Base-by-base conservation (phyloP, 2,329 filamentous ascomycete species). In the Drechslerella stenobrocha region DNA sequence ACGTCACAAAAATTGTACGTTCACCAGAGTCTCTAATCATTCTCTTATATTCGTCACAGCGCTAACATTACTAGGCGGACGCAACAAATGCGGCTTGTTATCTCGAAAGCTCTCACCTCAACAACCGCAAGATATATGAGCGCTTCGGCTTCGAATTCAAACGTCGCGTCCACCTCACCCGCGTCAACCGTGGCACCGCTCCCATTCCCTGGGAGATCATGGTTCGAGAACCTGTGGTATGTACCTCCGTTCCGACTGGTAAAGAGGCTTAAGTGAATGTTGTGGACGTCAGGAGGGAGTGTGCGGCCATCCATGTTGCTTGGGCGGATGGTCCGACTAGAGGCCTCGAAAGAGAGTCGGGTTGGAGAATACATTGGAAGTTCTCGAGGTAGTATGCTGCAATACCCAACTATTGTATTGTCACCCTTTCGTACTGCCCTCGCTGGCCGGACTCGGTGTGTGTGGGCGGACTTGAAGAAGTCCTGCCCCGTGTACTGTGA, bases 121-220 rank as follows among this genome's bases (percentile, higher is more conserved):
- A 78, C 69, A 93, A 92, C 75, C 82, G 84, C 70, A 76, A 77
- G 30, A 89, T 90, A 76, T 95, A 93, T 76, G 78, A 81, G 71
- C 87, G 85, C 76, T 85, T 89, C 76, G 88, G 88, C 26, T 95
- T 92, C 75, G 81, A 84, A 74, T 76, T 82, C 71, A 81, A 80
- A 74, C 81, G 81, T 73, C 81, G 48, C 30, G 63, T 67, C 13
- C 84, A 72, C 82, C 92, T 71, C 80, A 81, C 74, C 78, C 91
- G 72, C 78, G 81, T 73, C 37, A 56, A 70, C 42, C 69, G 72
- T 35, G 71, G 70, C 42, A 47, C 61, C 73, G 78, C 85, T 50
- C 82, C 86, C 24, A 81, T 91, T 50, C 80, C 80, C 61, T 78
- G 92, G 75, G 87, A 88, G 74, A 87, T 90, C 77, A 95, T 95